Conservation (phyloP, 1,284 basidiomycete genomes). For the Pseudozyma hubeiensis region DNA sequence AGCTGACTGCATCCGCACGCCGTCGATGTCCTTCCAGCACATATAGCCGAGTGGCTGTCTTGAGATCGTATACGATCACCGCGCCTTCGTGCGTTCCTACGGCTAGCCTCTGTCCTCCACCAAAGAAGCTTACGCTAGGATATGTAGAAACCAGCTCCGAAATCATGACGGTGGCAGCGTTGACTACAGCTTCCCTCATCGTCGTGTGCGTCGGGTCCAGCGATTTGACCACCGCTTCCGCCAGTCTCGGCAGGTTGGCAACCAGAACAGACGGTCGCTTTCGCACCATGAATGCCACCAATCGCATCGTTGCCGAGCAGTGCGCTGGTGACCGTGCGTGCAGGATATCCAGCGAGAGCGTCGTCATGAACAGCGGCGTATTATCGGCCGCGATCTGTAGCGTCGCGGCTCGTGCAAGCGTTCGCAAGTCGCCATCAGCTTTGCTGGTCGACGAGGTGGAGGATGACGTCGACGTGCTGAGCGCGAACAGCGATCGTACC, state of each 20-base stretch:
- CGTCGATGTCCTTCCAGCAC: constrained; percentile 84
- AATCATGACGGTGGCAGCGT: constrained; percentile 88
- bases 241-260: constrained; percentile 84
- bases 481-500: constrained; percentile 83
- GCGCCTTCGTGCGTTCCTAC: constrained; percentile 91
- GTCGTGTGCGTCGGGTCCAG: constrained; percentile 88
- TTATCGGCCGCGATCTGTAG: constrained; percentile 85
- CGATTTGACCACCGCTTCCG: constrained; percentile 96
- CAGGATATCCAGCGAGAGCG: constrained; percentile 88
- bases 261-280: constrained; percentile 78
- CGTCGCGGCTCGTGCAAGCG: constrained; percentile 79
- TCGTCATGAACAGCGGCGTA: constrained; percentile 93
- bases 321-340: constrained; percentile 82
- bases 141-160: constrained; percentile 83
- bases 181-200: constrained; percentile 85
- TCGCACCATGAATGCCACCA: constrained; percentile 91
- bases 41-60: constrained; percentile 92
- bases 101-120: constrained; percentile 83
- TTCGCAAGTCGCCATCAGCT: constrained; percentile 38
- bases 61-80: constrained; percentile 91
- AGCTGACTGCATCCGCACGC: constrained; percentile 69
- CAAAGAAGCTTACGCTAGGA: constrained; percentile 90
- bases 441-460: background rate
- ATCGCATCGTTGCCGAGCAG: constrained; percentile 87
- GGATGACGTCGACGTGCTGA: constrained; percentile 67